Percentiles rank a stretch among this genome's conserved stretches.
These are phyloP conservation scores for Didymella arachidicola DNA, from an alignment of 2,329 filamentous ascomycete genomes.

Conservation along the genomic window DNA sequence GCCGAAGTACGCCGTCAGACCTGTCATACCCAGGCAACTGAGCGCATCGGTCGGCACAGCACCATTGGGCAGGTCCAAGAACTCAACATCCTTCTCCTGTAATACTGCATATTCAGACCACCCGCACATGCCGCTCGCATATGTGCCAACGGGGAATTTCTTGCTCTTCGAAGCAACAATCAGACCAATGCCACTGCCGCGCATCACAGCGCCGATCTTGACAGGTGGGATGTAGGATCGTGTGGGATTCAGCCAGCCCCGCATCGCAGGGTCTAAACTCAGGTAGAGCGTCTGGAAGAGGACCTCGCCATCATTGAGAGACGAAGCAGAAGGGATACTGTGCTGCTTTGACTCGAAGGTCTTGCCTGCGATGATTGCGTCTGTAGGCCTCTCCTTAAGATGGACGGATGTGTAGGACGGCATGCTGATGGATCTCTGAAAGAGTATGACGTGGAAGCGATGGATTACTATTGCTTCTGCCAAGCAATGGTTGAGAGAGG, in stretches of 20 bases:
- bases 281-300: conserved; percentile 69
- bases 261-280: conserved; percentile 78
- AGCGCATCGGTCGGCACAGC: conserved; percentile 65
- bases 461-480: not conserved
- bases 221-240: conserved; percentile 74
- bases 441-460: not conserved
- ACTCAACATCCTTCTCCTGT: conserved; percentile 59
- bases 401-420: conserved; percentile 59
- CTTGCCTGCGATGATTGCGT: conserved; percentile 67
- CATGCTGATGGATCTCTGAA: conserved; percentile 28
- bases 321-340: conserved; percentile 55
- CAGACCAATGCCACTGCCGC: conserved; percentile 66
- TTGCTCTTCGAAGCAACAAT: conserved; percentile 67
- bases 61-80: conserved; percentile 55
- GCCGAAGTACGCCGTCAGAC: conserved; percentile 79
- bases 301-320: conserved; percentile 70
- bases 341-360: conserved; percentile 67
- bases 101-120: conserved; percentile 74
- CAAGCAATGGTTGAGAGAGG: not conserved
- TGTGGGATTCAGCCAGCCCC: conserved; percentile 69
- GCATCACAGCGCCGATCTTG: conserved; percentile 72
- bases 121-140: conserved; percentile 63
- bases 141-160: conserved; percentile 64
- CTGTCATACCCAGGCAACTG: conserved; percentile 66
- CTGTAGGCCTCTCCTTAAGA: conserved; percentile 69